phyloP scores from a whole-genome alignment of 306 rosid species.

The Biancaea sappan region DNA sequence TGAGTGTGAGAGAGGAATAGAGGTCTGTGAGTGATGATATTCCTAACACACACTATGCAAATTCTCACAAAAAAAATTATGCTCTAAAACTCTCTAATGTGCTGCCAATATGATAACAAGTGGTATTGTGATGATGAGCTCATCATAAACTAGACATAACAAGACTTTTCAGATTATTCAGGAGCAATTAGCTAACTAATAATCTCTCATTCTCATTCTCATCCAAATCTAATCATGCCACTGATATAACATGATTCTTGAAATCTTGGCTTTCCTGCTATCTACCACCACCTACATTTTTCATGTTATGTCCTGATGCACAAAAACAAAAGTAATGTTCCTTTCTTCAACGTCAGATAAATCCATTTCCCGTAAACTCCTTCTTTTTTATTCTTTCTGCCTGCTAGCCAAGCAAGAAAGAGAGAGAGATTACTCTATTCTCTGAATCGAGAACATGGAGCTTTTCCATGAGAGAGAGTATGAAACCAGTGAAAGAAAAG shows the following conservation, averaged over 20 bases:
- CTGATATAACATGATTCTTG: slow-evolving; percentile 60
- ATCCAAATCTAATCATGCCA: slow-evolving; percentile 58
- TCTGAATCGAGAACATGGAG: no score
- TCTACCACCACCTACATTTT: slow-evolving; percentile 57
- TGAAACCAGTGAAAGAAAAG: no score
- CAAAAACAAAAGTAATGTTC: slow-evolving; percentile 92
- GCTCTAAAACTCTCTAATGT: slow-evolving; percentile 16
- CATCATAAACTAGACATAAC: slow-evolving; percentile 16
- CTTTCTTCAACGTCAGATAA: no score
- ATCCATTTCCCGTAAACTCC: no score
- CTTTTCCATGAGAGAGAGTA: no score
- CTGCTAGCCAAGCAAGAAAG: no score
- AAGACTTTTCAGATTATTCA: slow-evolving; percentile 30
- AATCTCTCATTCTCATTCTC: not conserved
- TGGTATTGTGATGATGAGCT: slow-evolving; percentile 20
- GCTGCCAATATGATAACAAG: slow-evolving; percentile 15
- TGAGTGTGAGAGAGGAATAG: no score
- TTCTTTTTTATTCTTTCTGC: no score
- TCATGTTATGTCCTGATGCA: slow-evolving; percentile 57
- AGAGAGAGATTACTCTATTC: no score
- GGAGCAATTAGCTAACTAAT: slow-evolving; percentile 16
- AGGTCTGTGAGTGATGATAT: no score
- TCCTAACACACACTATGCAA: no score
- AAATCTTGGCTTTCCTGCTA: slow-evolving; percentile 49
- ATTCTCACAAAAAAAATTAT: not conserved